Evolutionary conservation across 2,329 filamentous ascomycete genomes (phyloP), one percentile per base, ranked within the genome.

Genomic region (Colletotrichum aenigma): DNA sequence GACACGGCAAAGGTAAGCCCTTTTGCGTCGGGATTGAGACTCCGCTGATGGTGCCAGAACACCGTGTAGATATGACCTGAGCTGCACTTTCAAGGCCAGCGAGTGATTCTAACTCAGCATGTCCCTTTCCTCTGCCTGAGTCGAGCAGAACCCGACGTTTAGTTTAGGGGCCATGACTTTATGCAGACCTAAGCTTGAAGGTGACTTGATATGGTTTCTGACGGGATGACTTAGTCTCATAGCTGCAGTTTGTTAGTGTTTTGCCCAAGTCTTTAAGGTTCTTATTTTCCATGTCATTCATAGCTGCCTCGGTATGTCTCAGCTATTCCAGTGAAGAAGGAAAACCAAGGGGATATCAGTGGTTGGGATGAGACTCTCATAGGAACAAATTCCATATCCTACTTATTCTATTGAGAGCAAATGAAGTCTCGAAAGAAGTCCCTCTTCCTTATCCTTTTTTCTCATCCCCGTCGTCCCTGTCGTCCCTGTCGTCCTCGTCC

Each of bases 241-340:
- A 9, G 38, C 38, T n/a, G 38, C 0, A 48, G 9, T 48, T 48
- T 18, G 3, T 48, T 10, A 48, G 38, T 43, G 2, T 43, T 12
- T n/a, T n/a, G 9, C 18, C 9, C 1, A 12, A 48, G 18, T n/a
- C 9, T 1, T 52, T 1, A 2, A 52, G 8, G 21, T 7, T n/a
- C 0, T 1, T n/a, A n/a, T 38, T 38, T 18, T 5, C 0, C 38
- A n/a, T n/a, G 18, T n/a, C 38, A 6, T n/a, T n/a, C 9, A 43
- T 9, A n/a, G 36, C 38, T 43, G 18, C 18, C 18, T 6, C 9
- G 9, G 38, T 48, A 48, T 48, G 18, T 21, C 18, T n/a, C 38
- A n/a, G 18, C 3, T 7, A 48, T 48, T 48, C 18, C 38, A 48
- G 10, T 7, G 6, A 52, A 21, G n/a, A 52, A 12, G 13, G n/a